Base-by-base conservation (phyloP, 352 stramenopile species). In the Achlya hypogyna region DNA sequence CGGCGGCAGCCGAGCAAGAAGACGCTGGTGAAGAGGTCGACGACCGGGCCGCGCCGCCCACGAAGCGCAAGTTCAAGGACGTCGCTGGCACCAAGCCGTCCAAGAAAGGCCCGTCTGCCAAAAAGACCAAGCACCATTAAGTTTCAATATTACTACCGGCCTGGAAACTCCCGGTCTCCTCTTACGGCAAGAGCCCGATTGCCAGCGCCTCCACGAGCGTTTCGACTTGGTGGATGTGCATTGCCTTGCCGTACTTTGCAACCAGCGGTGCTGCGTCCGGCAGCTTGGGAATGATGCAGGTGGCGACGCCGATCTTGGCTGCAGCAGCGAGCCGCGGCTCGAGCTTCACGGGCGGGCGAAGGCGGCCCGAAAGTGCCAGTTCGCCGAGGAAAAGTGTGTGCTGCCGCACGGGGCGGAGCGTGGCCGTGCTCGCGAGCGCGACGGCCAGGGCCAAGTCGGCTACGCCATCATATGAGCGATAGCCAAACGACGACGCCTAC, bases 291-390 rank as follows among this genome's bases (percentile, higher is more conserved):
- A 93, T 88, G 49, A 93, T 76, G 59, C 82, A 91, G 3, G 83
- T 68, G 5, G 84, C 74, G 10, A 95, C 32, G 0, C 86, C 86
- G 71, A 93, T 91, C 65, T 93, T 95, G 27, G 85, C 75, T 10
- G 84, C 86, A 5, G 86, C 86, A 16, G 76, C 79, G 27, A 95
- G 71, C 0, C 86, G 81, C 42, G 82, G 84, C 62, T 91, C 82
- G 53, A 95, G 77, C 82, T 89, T 87, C 56, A 93, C 89, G 1
- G 91, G 80, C 2, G 86, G 84, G 1, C 86, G 84, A 53, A 95
- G 53, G 56, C 89, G 77, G 9, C 84, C 84, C 20, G 82, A 92
- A n/a, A 95, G 71, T 38, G 84, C 77, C 32, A 95, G 71, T 45
- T 95, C 86, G 20, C 86, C 86, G 27, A 95, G 58, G 31, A 93